Evolutionary conservation across 83 land plant species (phyloP).

Genomic region (Picea abies): DNA sequence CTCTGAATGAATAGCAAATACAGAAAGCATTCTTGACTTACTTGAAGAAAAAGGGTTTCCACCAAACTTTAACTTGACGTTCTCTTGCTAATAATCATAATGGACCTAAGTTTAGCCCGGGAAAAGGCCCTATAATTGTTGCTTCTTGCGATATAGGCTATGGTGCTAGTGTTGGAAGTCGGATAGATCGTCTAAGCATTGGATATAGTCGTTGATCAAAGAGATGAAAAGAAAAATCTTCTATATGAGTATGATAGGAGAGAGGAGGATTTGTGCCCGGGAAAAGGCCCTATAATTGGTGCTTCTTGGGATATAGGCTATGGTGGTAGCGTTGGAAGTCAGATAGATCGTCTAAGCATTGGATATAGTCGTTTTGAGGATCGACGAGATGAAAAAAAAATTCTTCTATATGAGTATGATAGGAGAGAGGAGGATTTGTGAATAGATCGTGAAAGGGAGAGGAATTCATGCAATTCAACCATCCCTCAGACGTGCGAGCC

Average conservation of each 20-base stretch:
- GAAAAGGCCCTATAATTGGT: conserved; percentile 26
- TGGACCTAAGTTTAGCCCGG: conserved; percentile 66
- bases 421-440: conserved; percentile 47
- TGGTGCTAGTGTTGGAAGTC: conserved; percentile 29
- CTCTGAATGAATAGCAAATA: too few species aligned
- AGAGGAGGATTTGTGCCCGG: conserved; percentile 55
- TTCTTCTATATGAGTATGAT: conserved; percentile 42
- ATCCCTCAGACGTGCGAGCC: too few species aligned
- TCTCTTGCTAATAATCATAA: too few species aligned
- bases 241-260: conserved; percentile 48
- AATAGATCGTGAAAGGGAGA: too few species aligned
- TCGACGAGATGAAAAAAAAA: conserved; percentile 42
- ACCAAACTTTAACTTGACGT: too few species aligned
- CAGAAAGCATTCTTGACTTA: too few species aligned
- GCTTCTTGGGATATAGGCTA: conserved; percentile 44
- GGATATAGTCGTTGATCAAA: conserved; percentile 28
- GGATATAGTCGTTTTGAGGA: conserved; percentile 32
- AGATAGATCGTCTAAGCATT: conserved; percentile 27
- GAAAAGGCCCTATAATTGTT: conserved; percentile 25
- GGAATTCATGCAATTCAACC: too few species aligned
- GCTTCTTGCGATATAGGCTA: conserved; percentile 44
- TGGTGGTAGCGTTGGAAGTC: conserved; percentile 29
- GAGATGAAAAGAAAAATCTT: conserved; percentile 43
- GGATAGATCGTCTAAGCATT: conserved; percentile 27
- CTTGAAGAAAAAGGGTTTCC: too few species aligned